Base-by-base conservation (phyloP, 192 early-diverging fungal species). In the Coemansia aciculifera region DNA sequence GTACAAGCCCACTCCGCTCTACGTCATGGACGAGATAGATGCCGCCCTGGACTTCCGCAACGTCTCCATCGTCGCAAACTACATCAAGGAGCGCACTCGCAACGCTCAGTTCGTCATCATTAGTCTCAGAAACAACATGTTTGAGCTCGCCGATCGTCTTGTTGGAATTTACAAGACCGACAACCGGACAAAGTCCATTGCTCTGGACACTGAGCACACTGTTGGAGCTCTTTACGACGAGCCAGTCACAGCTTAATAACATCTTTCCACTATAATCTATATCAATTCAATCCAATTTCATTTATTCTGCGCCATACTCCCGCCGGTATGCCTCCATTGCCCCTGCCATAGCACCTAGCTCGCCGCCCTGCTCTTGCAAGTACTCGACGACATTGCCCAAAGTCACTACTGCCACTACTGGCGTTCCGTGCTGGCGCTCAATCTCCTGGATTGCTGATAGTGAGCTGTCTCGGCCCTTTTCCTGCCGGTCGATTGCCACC, bases 1-100 rank as follows among this genome's bases (percentile, higher is more conserved):
- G 75, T 99, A 92, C 88, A 98, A 98, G 75, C 98, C 98, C 11
- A 99, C 98, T 21, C 98, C 96, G n/a, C 78, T 98, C 7, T 99
- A 99, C 77, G 94, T 99, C 43, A 98, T 99, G 95, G 98, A 99
- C 82, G 98, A 99, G 83, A 99, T 99, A 72, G 98, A 99, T 81
- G 96, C 96, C 0, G 98, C 98, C 1, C 84, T 98, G 24, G 98
- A 99, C 83, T 99, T 98, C 84, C 86, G 96, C 63, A 99, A 99
- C 74, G 96, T 98, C 23, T 98, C 95, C 13, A 99, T 99, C 79
- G 92, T 99, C 3, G 98, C 96, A 13, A 98, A 98, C 76, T 98
- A 98, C 74, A 95, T 99, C 83, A 97, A 97, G 72, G 94, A 98
- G 71, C 87, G 95, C 64, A 97, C 98, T 9, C 92, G 91, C 79